A percentile compares a stretch with the other conserved stretches of the same genome.
Evolutionary conservation across 164 flowering plant genomes (phyloP).

Genomic region (Magnolia officinalis): DNA sequence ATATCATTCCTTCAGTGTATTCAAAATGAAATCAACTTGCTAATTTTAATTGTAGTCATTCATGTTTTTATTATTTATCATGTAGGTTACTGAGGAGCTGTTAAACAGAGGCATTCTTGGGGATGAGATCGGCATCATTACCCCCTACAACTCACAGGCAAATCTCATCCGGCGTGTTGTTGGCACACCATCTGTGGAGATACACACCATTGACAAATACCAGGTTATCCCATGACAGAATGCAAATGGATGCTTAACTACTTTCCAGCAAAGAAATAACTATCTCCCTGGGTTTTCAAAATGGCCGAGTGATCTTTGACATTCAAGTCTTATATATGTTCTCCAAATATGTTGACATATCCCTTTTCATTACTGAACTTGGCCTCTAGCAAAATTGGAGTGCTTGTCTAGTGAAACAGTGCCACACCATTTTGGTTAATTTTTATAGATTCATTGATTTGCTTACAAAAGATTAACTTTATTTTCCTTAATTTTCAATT

Average conservation of each 20-base stretch:
- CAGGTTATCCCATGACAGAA: constrained; percentile 50
- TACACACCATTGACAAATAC: constrained; percentile 94
- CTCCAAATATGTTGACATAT: neutral
- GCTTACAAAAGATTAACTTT: neutral
- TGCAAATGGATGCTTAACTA: constrained; percentile 3
- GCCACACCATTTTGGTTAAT: neutral
- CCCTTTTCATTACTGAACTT: neutral
- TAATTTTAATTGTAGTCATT: neutral
- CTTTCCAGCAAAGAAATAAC: neutral
- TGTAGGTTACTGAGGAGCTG: constrained; percentile 52
- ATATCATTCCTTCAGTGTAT: neutral
- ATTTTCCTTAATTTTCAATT: too few species aligned
- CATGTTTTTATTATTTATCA: neutral
- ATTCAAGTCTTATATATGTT: neutral
- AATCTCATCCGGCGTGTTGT: constrained; percentile 50
- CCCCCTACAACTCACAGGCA: constrained; percentile 92
- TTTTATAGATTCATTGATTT: neutral
- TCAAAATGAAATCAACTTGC: neutral
- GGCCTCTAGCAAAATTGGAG: too few species aligned
- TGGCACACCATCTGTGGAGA: constrained; percentile 60
- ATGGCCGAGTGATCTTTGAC: neutral
- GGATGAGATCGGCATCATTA: constrained; percentile 82
- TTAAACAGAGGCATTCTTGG: constrained; percentile 49
- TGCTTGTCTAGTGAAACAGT: neutral
- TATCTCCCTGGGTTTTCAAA: neutral